Conservation (phyloP, 495 filamentous ascomycete genomes). For the Aspergillus homomorphus region DNA sequence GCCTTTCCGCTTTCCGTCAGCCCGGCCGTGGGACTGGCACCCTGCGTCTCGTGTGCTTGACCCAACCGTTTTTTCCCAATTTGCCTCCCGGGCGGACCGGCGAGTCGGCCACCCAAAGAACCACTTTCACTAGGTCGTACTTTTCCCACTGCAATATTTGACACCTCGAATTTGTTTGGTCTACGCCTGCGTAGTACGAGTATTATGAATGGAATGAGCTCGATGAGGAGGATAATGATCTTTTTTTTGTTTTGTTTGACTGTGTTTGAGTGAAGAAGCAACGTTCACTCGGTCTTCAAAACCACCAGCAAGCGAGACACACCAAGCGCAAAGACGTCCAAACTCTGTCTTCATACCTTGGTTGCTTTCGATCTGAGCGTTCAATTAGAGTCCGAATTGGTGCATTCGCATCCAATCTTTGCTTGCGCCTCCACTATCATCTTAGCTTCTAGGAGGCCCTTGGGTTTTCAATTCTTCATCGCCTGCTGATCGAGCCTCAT, state of each 20-base stretch:
- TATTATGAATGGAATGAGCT: constrained; percentile 1
- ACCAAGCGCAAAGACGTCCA: background rate
- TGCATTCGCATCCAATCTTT: constrained; percentile 4
- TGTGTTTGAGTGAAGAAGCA: background rate
- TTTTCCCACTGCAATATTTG: background rate
- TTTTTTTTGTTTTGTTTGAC: constrained; percentile 1
- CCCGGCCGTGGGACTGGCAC: constrained; percentile 18
- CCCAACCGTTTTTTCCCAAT: constrained; percentile 21
- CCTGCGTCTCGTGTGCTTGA: constrained; percentile 28
- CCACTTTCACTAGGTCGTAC: background rate
- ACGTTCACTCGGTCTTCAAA: constrained; percentile 4
- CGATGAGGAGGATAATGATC: background rate
- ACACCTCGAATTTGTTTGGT: background rate
- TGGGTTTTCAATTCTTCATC: background rate
- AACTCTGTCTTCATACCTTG: background rate
- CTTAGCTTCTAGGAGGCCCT: background rate
- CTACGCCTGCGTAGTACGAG: background rate
- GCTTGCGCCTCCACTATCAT: background rate
- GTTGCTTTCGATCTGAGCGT: constrained; percentile 12
- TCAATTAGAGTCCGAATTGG: background rate
- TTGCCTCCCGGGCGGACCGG: constrained; percentile 30
- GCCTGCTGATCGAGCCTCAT: background rate
- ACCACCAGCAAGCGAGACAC: background rate
- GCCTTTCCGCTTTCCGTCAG: constrained; percentile 27
- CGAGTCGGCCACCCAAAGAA: constrained; percentile 25